phyloP scores from a whole-genome alignment of 2,329 filamentous ascomycete genomes.

The Aureobasidium vineae region DNA sequence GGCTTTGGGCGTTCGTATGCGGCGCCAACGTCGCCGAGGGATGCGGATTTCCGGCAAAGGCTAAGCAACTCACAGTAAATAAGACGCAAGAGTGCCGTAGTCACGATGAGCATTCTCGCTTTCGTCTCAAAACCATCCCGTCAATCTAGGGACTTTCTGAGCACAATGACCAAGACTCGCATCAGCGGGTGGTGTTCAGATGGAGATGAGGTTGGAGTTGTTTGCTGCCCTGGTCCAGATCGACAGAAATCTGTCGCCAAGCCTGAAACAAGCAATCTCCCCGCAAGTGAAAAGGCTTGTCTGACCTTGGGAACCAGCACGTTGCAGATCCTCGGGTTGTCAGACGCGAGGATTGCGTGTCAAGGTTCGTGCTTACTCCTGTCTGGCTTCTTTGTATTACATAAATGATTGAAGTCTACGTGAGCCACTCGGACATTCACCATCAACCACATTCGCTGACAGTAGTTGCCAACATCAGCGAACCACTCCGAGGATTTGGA shows the following conservation, averaged over 20 bases:
- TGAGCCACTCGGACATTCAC: background rate
- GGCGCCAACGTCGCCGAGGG: slow-evolving; percentile 7
- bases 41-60: background rate
- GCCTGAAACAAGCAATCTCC: background rate
- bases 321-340: background rate
- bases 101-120: too few relatives aligned
- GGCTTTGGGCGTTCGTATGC: slow-evolving; percentile 12
- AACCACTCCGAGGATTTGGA: background rate
- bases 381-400: background rate
- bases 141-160: too few relatives aligned
- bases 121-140: too few relatives aligned
- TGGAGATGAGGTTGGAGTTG: background rate
- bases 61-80: background rate
- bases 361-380: background rate
- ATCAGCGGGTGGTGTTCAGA: background rate
- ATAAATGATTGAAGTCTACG: background rate
- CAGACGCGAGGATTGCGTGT: background rate
- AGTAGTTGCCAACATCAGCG: background rate
- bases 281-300: background rate
- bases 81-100: background rate
- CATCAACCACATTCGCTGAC: background rate
- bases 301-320: background rate
- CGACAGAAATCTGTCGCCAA: background rate
- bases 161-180: background rate
- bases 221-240: background rate